Evolutionary conservation across 164 flowering plant species (phyloP).

Genomic region (Vitis vinifera): DNA sequence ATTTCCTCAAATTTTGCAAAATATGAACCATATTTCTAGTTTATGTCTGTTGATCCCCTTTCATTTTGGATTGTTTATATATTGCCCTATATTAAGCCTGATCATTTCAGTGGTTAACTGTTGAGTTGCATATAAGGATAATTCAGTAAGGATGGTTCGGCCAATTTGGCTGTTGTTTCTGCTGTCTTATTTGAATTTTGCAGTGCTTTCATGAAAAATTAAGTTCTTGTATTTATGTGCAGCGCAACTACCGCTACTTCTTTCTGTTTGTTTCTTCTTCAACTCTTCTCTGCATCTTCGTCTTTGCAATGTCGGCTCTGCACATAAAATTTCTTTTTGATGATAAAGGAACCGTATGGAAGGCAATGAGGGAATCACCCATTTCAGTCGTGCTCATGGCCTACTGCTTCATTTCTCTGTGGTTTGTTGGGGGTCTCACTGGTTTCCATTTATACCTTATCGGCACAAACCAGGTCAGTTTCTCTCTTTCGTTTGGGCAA

Average conservation of each 20-base stretch:
- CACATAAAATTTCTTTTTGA: slow-evolving; percentile 87
- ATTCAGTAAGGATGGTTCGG: too few species aligned
- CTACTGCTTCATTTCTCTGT: slow-evolving; percentile 77
- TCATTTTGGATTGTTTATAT: too few species aligned
- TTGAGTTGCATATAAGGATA: too few species aligned
- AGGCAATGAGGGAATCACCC: slow-evolving; percentile 86
- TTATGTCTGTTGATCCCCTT: too few species aligned
- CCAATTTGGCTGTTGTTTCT: background rate
- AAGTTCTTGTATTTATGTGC: slow-evolving; percentile 32
- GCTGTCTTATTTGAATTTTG: background rate
- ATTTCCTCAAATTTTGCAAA: too few species aligned
- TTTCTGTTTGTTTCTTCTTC: slow-evolving; percentile 87
- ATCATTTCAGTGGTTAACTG: too few species aligned
- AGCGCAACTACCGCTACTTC: slow-evolving; percentile 96
- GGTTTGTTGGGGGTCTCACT: slow-evolving; percentile 97
- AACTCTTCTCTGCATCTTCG: slow-evolving; percentile 87
- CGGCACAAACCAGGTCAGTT: slow-evolving; percentile 84
- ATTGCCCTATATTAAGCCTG: too few species aligned
- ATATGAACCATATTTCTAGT: too few species aligned
- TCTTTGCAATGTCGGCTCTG: slow-evolving; percentile 81
- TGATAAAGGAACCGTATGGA: slow-evolving; percentile 69
- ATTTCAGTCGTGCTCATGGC: slow-evolving; percentile 82
- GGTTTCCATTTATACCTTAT: slow-evolving; percentile 92
- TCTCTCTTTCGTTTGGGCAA: slow-evolving; percentile 1
- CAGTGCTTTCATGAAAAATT: slow-evolving; percentile 1